Evolutionary conservation across 1,284 basidiomycete species (phyloP), one percentile per base, ranked within the genome.

Genomic region (Cronartium quercuum): DNA sequence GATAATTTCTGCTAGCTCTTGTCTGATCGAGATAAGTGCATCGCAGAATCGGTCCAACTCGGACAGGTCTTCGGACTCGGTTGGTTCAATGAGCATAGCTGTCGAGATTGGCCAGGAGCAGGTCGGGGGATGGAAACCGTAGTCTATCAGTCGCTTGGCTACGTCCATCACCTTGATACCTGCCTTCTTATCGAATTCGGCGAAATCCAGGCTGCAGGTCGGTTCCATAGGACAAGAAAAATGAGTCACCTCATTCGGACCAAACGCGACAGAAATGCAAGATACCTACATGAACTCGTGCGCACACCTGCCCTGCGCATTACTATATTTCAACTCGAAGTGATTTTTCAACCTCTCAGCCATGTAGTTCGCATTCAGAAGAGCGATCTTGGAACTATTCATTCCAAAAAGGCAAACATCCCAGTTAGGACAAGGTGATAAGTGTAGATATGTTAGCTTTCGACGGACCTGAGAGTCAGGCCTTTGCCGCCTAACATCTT

Each of bases 351-450:
- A 87, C 63, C 92, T 87, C 79, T 89, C 86, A 12, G 94, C 94
- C 86, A 98, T 96, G 83, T 98, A 98, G 83, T 98, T 98, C 75
- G 95, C 95, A 80, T 90, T 96, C 66, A 98, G 86, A 37, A 98
- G 86, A 1, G 95, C 91, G 38, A 91, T 84, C 80, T 91, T 91
- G 9, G 94, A 91, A 3, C 92, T 89, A 78, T 92, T n/a, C n/a
- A n/a, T n/a, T n/a, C 86, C 55, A 88, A 88, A 57, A 98, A 86
- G 18, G 94, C 95, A 75, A 87, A 83, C 29, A 94, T 94, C 41
- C 95, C 95, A 40, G 98, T 88, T 95, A 98, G 97, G 85, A 81
- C 81, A 79, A 82, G 82, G 78, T 81, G 82, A 0, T 77, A 76
- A 65, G 40, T 24, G 12, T 67, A 67, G 29, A 7, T 12, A 6